Evolutionary conservation across 306 rosid genomes (phyloP), one percentile per base, ranked within the genome.

Genomic region (Arachis stenosperma): DNA sequence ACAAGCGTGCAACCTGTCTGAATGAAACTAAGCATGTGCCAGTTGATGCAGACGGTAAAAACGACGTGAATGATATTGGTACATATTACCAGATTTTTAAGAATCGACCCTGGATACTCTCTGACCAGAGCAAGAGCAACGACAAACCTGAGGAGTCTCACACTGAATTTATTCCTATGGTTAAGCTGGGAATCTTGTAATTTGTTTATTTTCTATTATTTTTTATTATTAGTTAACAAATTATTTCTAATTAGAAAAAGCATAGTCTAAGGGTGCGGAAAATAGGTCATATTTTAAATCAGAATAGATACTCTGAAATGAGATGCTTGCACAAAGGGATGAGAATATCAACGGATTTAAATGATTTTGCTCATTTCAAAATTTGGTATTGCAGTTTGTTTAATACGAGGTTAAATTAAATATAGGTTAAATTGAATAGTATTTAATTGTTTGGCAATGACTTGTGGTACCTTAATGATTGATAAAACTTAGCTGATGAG

Each of bases 51-150:
- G 81, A 77, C 30, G n/a, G 73, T 56, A 27, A 57, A 50, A 48
- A 74, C 29, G 75, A 71, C 73, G 48, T 65, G 66, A 55, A 65
- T 59, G 86, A 62, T 71, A 40, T 42, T 82, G 66, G 61, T 61
- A 75, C 71, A 22, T 53, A 77, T 61, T 68, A 77, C 29, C 66
- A 65, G 52, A 64, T 55, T 59, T 52, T 68, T 81, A 75, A 39
- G 40, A 68, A 17, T 29, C 84, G 87, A 52, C 93, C 95, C 0
- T 88, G 99, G 96, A 83, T 91, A 79, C 56, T 84, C 67, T 75
- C 40, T 7, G 78, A 84, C 56, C 75, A 71, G 69, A 81, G 82
- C 77, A 74, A 71, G 69, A 81, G 82, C 77, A 74, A 67, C 64
- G 44, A 52, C 66, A 79, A 67, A 52, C 72, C 74, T 14, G 75